Conservation (phyloP, 345 rosid species). For the Populus ilicifolia region DNA sequence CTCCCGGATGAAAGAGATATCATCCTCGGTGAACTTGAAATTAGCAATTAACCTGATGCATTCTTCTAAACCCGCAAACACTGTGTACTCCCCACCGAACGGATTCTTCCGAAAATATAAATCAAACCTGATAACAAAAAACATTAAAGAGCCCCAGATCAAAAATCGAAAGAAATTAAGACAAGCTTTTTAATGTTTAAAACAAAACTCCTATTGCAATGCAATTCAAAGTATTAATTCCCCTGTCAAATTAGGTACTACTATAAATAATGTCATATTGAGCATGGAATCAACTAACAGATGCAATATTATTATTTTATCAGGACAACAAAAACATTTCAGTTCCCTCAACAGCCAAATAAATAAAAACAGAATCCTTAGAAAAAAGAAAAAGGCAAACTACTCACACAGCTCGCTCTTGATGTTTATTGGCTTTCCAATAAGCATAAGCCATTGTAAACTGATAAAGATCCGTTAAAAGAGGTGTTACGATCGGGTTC, state of each 20-base stretch:
- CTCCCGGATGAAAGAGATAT: slow-evolving; percentile 63
- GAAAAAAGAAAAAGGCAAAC: background rate
- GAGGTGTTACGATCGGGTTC: slow-evolving; percentile 95
- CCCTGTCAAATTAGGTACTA: background rate
- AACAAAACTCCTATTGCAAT: background rate
- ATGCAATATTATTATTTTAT: too few relatives aligned
- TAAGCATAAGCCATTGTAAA: slow-evolving; percentile 97
- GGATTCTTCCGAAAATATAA: slow-evolving; percentile 92
- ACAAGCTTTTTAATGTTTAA: background rate
- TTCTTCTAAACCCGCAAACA: slow-evolving; percentile 96
- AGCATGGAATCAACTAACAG: background rate
- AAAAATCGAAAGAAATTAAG: background rate
- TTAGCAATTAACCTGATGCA: slow-evolving; percentile 83
- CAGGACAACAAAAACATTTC: background rate
- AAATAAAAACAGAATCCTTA: background rate
- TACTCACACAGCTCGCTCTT: slow-evolving; percentile 76
- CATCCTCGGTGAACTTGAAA: slow-evolving; percentile 69
- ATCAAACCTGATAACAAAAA: slow-evolving; percentile 57
- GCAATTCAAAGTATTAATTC: background rate
- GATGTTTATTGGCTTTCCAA: slow-evolving; percentile 92
- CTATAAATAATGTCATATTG: background rate
- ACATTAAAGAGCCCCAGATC: background rate
- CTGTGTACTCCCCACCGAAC: slow-evolving; percentile 87
- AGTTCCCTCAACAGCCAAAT: background rate
- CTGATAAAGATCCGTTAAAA: slow-evolving; percentile 92